These are phyloP conservation scores for Dendrobium chrysotoxum DNA, from an alignment of 106 monocot species.

Conservation along the genomic window DNA sequence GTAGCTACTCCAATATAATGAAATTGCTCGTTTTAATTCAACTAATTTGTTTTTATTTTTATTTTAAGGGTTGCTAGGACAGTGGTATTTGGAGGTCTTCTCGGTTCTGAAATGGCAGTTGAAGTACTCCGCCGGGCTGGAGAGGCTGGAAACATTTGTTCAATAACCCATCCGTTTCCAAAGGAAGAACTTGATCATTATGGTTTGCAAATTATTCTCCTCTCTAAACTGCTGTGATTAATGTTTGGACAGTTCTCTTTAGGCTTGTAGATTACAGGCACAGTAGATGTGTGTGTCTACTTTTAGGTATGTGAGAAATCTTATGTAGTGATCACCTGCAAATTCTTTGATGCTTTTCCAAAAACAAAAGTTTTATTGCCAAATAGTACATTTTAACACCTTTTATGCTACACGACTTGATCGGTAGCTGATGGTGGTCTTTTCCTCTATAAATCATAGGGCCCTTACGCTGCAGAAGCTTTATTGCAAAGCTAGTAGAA, in stretches of 20 bases:
- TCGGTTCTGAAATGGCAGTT: constrained; percentile 59
- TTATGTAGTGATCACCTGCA: background rate
- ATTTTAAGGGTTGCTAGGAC: constrained; percentile 83
- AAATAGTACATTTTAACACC: background rate
- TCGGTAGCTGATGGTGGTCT: background rate
- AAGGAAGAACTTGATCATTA: constrained; percentile 72
- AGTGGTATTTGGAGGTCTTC: constrained; percentile 77
- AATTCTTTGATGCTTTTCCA: background rate
- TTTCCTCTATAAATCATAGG: background rate
- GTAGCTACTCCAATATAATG: background rate
- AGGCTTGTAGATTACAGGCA: background rate
- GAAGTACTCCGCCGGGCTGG: constrained; percentile 66
- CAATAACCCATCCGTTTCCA: constrained; percentile 66
- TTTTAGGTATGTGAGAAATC: background rate
- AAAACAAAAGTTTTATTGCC: background rate
- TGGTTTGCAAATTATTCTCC: constrained; percentile 40
- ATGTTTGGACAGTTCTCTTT: background rate
- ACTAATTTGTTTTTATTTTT: constrained; percentile 7
- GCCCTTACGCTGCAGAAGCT: background rate
- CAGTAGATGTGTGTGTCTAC: background rate
- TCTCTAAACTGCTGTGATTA: background rate
- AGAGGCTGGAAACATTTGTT: constrained; percentile 63
- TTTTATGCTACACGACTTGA: background rate
- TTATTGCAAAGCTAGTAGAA: no score
- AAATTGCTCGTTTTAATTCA: background rate